Evolutionary conservation across 2,329 filamentous ascomycete species (phyloP).

Genomic region (Penicillium hesseltinei): DNA sequence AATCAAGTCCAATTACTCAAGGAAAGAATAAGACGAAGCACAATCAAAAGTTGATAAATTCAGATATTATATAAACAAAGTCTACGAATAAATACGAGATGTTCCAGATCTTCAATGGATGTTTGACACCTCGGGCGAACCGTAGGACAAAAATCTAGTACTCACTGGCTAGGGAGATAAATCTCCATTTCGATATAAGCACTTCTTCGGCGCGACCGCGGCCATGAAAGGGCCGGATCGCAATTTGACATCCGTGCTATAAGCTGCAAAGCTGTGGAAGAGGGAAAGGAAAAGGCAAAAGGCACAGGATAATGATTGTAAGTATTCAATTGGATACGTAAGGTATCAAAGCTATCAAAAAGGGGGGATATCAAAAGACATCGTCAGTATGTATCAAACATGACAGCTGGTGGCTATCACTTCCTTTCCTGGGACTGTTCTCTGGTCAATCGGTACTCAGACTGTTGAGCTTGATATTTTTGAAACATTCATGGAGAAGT

Average conservation of each 20-base stretch:
- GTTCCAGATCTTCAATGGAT: conserved; percentile 48
- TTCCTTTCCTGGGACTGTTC: background rate
- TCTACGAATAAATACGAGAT: conserved; percentile 19
- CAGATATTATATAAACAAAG: background rate
- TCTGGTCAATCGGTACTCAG: conserved; percentile 24
- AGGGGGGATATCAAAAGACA: background rate
- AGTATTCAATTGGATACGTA: conserved; percentile 5
- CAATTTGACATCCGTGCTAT: conserved; percentile 98
- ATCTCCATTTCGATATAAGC: conserved; percentile 65
- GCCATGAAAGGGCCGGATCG: conserved; percentile 80
- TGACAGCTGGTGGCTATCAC: background rate
- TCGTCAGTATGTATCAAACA: background rate
- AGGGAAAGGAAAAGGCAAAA: background rate
- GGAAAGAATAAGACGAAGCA: background rate
- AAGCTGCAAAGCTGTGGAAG: conserved; percentile 46
- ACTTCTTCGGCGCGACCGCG: conserved; percentile 99
- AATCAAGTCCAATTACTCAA: background rate
- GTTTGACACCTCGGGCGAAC: conserved; percentile 37
- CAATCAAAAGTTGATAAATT: background rate
- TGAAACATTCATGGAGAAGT: conserved; percentile 23
- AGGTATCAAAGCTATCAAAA: conserved; percentile 1
- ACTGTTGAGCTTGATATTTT: conserved; percentile 36
- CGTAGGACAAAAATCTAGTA: conserved; percentile 46
- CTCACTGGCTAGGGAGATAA: conserved; percentile 36
- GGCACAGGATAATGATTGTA: background rate